Conservation (phyloP, 2,329 filamentous ascomycete genomes). For the Thermoascus crustaceus region DNA sequence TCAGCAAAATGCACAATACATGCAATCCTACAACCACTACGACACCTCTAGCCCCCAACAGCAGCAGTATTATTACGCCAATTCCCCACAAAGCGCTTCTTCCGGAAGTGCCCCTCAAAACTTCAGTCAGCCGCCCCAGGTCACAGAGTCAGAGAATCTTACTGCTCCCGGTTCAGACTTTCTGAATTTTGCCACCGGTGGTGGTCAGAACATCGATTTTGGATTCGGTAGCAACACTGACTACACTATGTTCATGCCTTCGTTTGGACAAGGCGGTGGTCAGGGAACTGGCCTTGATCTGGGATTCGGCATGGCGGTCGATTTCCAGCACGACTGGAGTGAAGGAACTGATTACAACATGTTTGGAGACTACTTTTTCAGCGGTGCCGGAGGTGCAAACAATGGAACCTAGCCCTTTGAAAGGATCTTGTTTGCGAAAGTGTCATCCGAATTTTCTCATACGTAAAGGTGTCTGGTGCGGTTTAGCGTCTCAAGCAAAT, state of each 20-base stretch:
- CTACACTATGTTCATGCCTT: constrained; percentile 22
- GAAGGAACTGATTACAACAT: constrained; percentile 42
- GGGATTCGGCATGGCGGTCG: constrained; percentile 38
- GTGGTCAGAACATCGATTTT: constrained; percentile 18
- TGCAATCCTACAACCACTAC: constrained; percentile 29
- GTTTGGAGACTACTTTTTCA: constrained; percentile 49
- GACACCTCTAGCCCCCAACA: constrained; percentile 27
- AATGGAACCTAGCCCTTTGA: constrained; percentile 6
- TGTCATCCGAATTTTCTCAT: no score
- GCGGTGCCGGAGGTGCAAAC: constrained; percentile 20
- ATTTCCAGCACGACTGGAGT: constrained; percentile 42
- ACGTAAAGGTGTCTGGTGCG: no score
- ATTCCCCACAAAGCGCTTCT: constrained; percentile 27
- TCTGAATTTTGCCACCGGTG: constrained; percentile 42
- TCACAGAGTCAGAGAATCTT: constrained; percentile 8
- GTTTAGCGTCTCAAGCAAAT: no score
- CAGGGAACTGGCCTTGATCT: constrained; percentile 38
- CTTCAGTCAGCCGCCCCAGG: constrained; percentile 17
- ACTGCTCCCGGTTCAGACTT: constrained; percentile 46
- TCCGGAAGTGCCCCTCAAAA: constrained; percentile 20
- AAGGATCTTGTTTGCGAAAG: no score
- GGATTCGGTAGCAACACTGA: constrained; percentile 23
- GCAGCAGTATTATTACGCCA: constrained; percentile 25
- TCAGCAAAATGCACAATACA: constrained; percentile 20
- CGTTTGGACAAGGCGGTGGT: constrained; percentile 20